Conservation (phyloP, 2,329 filamentous ascomycete species). For the Parascedosporium putredinis region DNA sequence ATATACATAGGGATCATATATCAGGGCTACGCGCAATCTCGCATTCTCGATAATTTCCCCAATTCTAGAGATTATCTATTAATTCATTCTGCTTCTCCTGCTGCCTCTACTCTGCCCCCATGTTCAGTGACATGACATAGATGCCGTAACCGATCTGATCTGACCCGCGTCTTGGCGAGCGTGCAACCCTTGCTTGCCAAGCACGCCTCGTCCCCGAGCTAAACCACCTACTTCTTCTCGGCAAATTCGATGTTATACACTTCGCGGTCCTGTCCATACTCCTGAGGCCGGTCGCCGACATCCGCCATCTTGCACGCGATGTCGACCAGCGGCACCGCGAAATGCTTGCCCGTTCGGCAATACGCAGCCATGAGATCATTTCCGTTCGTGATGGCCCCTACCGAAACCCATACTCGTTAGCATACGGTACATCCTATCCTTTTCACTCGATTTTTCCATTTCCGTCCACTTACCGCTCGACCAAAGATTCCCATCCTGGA, state of each 20-base stretch:
- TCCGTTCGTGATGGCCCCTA: slow-evolving; percentile 45
- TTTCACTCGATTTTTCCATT: not conserved
- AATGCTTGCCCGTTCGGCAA: slow-evolving; percentile 30
- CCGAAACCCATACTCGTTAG: too few relatives aligned
- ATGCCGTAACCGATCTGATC: too few relatives aligned
- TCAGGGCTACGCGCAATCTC: not conserved
- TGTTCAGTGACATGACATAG: too few relatives aligned
- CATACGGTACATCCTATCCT: not conserved
- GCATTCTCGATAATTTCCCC: slow-evolving; percentile 2
- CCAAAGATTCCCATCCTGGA: slow-evolving; percentile 44
- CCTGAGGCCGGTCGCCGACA: slow-evolving; percentile 35
- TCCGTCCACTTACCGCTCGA: slow-evolving; percentile 32
- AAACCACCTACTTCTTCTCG: too few relatives aligned
- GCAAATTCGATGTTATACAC: slow-evolving; percentile 20
- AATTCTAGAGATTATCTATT: slow-evolving; percentile 5
- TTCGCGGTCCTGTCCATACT: slow-evolving; percentile 28
- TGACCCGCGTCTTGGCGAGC: too few relatives aligned
- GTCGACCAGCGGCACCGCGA: slow-evolving; percentile 33
- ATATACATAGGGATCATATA: slow-evolving; percentile 2
- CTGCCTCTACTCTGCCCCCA: not conserved
- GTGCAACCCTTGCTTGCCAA: too few relatives aligned
- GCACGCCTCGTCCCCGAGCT: too few relatives aligned
- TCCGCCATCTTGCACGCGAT: slow-evolving; percentile 32
- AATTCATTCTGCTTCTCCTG: not conserved
- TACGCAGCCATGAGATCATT: slow-evolving; percentile 46